These are phyloP conservation scores for Amaranthus tricolor DNA, from an alignment of 179 eudicot species.

Conservation along the genomic window DNA sequence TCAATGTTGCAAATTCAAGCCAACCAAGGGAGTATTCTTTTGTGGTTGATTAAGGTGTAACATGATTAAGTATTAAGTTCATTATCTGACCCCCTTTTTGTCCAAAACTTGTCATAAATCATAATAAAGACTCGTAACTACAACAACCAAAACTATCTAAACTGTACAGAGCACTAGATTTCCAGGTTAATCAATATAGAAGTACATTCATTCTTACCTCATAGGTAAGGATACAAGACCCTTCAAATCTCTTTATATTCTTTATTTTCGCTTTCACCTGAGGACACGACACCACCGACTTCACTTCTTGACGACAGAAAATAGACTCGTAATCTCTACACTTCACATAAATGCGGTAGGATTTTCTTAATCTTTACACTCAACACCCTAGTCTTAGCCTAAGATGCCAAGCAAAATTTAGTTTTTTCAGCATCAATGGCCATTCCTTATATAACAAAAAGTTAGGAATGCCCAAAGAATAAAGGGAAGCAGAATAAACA, in stretches of 20 bases:
- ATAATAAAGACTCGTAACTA: too few species aligned
- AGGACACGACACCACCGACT: neutral
- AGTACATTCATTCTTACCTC: neutral
- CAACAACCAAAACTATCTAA: neutral
- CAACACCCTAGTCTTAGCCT: slow-evolving; percentile 5
- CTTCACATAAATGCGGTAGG: neutral
- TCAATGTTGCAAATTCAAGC: too few species aligned
- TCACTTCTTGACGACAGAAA: neutral
- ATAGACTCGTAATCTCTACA: neutral
- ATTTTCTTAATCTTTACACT: neutral
- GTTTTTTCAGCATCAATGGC: slow-evolving; percentile 10
- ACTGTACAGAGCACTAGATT: slow-evolving; percentile 7
- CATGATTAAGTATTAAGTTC: too few species aligned
- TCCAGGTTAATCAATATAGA: slow-evolving; percentile 4
- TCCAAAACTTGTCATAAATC: too few species aligned
- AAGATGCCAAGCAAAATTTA: slow-evolving; percentile 7
- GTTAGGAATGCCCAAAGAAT: slow-evolving; percentile 1
- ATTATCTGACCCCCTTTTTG: too few species aligned
- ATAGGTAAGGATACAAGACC: neutral
- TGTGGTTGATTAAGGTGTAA: too few species aligned
- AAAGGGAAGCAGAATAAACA: neutral
- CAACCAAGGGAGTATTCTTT: too few species aligned
- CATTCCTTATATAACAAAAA: neutral
- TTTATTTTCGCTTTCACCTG: too few species aligned
- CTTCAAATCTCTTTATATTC: neutral